Conservation (phyloP, 768 basidiomycete species). For the Russula olivacea region DNA sequence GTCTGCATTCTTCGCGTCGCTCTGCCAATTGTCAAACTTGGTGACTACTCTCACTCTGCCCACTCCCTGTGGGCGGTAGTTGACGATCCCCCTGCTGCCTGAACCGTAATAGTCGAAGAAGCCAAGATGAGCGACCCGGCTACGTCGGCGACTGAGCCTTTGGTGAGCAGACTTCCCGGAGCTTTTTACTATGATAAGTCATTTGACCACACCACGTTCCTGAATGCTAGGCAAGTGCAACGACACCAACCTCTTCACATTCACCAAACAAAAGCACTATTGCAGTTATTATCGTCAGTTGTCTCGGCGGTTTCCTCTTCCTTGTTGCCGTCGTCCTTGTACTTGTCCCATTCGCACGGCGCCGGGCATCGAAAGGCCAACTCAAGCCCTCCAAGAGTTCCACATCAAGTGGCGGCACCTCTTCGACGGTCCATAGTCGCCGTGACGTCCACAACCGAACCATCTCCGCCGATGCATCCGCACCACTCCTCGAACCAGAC, state of each 20-base stretch:
- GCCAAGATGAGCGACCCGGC: conserved; percentile 7
- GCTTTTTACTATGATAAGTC: neutral
- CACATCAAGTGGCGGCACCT: neutral
- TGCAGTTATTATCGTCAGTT: conserved; percentile 18
- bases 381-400: neutral
- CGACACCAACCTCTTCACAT: neutral
- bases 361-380: conserved; percentile 10
- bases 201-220: conserved; percentile 19
- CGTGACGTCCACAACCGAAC: conserved; percentile 16
- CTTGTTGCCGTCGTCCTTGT: conserved; percentile 18
- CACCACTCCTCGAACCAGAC: conserved; percentile 22
- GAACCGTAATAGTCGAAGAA: neutral
- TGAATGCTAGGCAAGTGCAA: neutral
- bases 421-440: conserved; percentile 2
- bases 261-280: conserved; percentile 13
- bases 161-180: conserved; percentile 7
- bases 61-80: neutral
- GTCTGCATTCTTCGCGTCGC: neutral
- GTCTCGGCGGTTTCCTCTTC: conserved; percentile 20
- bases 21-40: conserved; percentile 1
- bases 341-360: conserved; percentile 18
- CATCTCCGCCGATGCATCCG: conserved; percentile 21
- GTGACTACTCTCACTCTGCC: neutral
- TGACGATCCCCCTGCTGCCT: neutral
- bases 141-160: neutral